Conservation (phyloP, 1,284 basidiomycete species). For the Trichosporon coremiiforme region DNA sequence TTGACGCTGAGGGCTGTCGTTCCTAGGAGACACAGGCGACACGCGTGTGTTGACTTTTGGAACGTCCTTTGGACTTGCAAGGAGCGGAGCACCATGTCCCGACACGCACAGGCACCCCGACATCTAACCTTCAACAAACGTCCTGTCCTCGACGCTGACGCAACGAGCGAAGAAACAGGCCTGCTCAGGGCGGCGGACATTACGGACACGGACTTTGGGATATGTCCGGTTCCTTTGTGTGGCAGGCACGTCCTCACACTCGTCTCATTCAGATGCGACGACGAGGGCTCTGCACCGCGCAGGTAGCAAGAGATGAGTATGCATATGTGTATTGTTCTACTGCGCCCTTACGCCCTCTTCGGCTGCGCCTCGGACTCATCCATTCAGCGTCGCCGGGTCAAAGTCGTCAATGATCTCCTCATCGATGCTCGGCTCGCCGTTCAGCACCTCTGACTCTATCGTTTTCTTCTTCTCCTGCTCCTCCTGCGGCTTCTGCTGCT, state of each 20-base stretch:
- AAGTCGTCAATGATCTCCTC: slow-evolving; percentile 14
- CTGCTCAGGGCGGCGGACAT: not conserved
- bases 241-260: too few relatives aligned
- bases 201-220: not conserved
- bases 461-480: too few relatives aligned
- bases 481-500: not conserved
- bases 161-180: not conserved
- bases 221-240: not conserved
- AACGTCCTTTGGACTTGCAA: too few relatives aligned
- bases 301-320: not conserved
- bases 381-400: slow-evolving; percentile 3
- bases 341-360: not conserved
- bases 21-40: too few relatives aligned
- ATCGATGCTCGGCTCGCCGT: slow-evolving; percentile 4
- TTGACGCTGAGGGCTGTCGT: too few relatives aligned
- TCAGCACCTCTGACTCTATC: not conserved
- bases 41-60: too few relatives aligned
- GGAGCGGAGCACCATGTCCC: too few relatives aligned
- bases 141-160: not conserved
- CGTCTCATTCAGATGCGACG: too few relatives aligned
- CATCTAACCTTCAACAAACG: too few relatives aligned
- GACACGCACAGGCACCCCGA: too few relatives aligned
- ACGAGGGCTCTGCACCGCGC: too few relatives aligned
- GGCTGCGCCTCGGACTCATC: not conserved
- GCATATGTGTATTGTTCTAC: not conserved